Base-by-base conservation (phyloP, 441 rosid species). In the Syzygium malaccense region DNA sequence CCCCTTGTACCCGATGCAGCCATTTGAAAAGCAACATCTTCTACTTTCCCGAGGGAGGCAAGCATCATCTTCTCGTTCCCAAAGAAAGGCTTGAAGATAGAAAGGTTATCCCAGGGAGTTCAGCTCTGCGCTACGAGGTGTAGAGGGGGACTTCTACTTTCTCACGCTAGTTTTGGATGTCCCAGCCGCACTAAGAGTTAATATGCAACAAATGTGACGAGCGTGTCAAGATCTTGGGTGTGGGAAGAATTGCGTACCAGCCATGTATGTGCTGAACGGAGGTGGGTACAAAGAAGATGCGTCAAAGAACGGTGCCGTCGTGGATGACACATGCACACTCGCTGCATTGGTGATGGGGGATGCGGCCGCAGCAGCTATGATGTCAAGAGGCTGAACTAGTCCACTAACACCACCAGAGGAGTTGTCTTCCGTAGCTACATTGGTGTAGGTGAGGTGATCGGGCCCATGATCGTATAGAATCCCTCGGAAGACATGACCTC, bases 391-490 rank as follows among this genome's bases (percentile, higher is more conserved):
- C 80, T 49, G 86, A 55, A 51, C 64, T 1, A 84, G 83, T 26
- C 84, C 62, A 2, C 89, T 49, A n/a, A 53, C 55, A 17, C 87
- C 85, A 6, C 87, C 85, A 18, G 85, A 75, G 19, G 87, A 66
- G 18, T 58, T 55, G 48, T 53, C 45, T n/a, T 64, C 64, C 26
- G 75, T 45, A 23, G 30, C 85, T 23, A 32, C 66, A 37, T 48
- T 80, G 15, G 68, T 88, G 91, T 93, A 92, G 89, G 90, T 68
- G 71, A 88, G 91, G n/a, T 71, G 83, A 88, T 97, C 98, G 53
- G 94, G 96, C 51, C 99, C 99, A 85, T 94, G 99, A 93, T 97
- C 99, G 87, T 97, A 96, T 87, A 97, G 94, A 91, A 97, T 93
- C 87, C 99, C 99, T 89, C 92, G 94, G 90, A 97, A 97, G 32